A percentile compares a stretch with the other conserved stretches of the same genome.
Conservation (phyloP, 2,329 filamentous ascomycete species). For the Tolypocladium ophioglossoides region DNA sequence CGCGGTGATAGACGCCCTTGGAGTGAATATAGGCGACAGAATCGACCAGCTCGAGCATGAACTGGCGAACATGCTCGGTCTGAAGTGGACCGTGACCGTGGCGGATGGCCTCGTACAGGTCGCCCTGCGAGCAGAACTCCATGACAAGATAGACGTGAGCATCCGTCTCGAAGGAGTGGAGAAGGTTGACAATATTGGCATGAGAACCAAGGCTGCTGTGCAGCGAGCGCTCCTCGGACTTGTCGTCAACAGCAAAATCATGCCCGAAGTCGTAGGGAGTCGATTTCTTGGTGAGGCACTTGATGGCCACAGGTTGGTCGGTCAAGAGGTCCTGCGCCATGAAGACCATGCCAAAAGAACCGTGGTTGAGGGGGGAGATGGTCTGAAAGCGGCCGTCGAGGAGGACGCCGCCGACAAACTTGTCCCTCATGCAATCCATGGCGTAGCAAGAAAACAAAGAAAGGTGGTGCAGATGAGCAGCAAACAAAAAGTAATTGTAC, state of each 20-base stretch:
- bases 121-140: constrained; percentile 90
- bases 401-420: constrained; percentile 68
- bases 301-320: constrained; percentile 79
- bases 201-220: constrained; percentile 72
- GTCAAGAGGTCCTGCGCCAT: constrained; percentile 73
- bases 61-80: constrained; percentile 92
- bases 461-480: constrained; percentile 5
- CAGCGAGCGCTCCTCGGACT: constrained; percentile 68
- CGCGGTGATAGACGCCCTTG: constrained; percentile 87
- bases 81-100: constrained; percentile 78
- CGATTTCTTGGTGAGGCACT: constrained; percentile 81
- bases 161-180: constrained; percentile 86
- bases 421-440: constrained; percentile 81
- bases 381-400: constrained; percentile 86
- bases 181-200: constrained; percentile 85
- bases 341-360: constrained; percentile 98
- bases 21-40: constrained; percentile 85
- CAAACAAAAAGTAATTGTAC: constrained; percentile 18
- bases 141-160: constrained; percentile 85
- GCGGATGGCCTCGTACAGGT: constrained; percentile 95
- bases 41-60: constrained; percentile 90
- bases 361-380: constrained; percentile 91
- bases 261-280: constrained; percentile 49
- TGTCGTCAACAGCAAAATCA: constrained; percentile 68
- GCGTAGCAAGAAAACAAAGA: constrained; percentile 10